These are phyloP conservation scores for Olyra latifolia DNA, from an alignment of 176 grass and related monocot genomes.

Conservation along the genomic window DNA sequence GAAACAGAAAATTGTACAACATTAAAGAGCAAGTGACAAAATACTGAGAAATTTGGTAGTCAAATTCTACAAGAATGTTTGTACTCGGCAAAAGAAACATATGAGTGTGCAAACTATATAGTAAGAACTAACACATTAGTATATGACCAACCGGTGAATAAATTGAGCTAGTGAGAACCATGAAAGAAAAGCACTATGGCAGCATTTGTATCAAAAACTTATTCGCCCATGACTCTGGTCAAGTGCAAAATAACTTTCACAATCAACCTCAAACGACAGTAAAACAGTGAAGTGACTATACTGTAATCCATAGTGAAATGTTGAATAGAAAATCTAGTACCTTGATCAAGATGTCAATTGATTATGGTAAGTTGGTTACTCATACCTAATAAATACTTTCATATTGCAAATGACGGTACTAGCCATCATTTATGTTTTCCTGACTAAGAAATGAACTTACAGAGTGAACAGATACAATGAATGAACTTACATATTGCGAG, in stretches of 20 bases:
- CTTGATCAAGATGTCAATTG: background rate
- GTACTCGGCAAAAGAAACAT: background rate
- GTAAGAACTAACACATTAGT: background rate
- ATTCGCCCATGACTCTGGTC: background rate
- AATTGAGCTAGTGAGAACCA: conserved; percentile 2
- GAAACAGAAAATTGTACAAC: background rate
- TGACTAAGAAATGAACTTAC: conserved; percentile 18
- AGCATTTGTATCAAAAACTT: background rate
- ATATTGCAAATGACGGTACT: background rate
- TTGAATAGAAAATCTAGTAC: background rate
- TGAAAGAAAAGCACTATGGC: background rate
- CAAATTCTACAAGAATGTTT: background rate
- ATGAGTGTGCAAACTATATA: background rate
- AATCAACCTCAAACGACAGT: background rate
- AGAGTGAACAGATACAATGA: background rate
- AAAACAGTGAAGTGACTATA: background rate
- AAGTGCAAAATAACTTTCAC: background rate
- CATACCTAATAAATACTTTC: background rate
- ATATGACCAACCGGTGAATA: background rate
- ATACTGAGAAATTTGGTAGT: background rate
- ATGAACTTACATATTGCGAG: conserved; percentile 52
- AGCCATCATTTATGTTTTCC: background rate
- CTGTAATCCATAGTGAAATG: background rate
- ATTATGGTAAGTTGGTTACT: background rate
- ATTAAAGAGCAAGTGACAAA: conserved; percentile 1